Conservation (phyloP, 2,329 filamentous ascomycete species). For the Fusarium coicis region DNA sequence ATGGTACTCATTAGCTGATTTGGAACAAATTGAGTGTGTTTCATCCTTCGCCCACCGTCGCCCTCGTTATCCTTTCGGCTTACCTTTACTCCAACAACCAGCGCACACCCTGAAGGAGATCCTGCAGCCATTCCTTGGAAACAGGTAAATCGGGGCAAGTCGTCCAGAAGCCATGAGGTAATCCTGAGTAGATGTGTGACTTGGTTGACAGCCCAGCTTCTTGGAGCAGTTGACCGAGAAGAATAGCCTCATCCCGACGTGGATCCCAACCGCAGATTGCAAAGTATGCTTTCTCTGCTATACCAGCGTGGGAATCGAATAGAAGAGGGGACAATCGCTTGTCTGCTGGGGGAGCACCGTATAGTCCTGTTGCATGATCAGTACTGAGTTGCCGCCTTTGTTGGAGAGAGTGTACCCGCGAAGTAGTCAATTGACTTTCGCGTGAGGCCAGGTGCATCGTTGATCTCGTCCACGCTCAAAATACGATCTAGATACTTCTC, state of each 20-base stretch:
- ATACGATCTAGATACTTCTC: slow-evolving; percentile 49
- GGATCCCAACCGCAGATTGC: slow-evolving; percentile 61
- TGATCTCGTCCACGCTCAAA: slow-evolving; percentile 52
- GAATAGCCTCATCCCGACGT: slow-evolving; percentile 59
- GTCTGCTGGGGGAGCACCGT: slow-evolving; percentile 48
- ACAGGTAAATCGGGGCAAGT: slow-evolving; percentile 51
- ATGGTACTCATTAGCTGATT: background rate
- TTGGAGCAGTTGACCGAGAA: slow-evolving; percentile 55
- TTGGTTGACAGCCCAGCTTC: slow-evolving; percentile 50
- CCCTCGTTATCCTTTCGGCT: too few species aligned
- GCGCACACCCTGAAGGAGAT: slow-evolving; percentile 40
- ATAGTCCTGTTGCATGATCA: slow-evolving; percentile 30
- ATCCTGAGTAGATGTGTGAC: slow-evolving; percentile 53
- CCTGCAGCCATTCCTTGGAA: slow-evolving; percentile 46
- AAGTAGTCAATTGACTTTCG: slow-evolving; percentile 51
- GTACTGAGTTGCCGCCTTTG: background rate
- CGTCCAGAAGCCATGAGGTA: slow-evolving; percentile 55
- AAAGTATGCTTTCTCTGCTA: slow-evolving; percentile 54
- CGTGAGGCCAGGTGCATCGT: slow-evolving; percentile 49
- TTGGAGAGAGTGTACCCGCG: slow-evolving; percentile 28
- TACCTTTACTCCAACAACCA: slow-evolving; percentile 35
- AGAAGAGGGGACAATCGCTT: slow-evolving; percentile 52
- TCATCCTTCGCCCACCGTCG: background rate
- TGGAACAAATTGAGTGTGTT: slow-evolving; percentile 1
- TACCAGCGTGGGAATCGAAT: slow-evolving; percentile 46